These are phyloP conservation scores for Pseudogymnoascus sp. DNA, from an alignment of 2,329 filamentous ascomycete species.

Conservation along the genomic window DNA sequence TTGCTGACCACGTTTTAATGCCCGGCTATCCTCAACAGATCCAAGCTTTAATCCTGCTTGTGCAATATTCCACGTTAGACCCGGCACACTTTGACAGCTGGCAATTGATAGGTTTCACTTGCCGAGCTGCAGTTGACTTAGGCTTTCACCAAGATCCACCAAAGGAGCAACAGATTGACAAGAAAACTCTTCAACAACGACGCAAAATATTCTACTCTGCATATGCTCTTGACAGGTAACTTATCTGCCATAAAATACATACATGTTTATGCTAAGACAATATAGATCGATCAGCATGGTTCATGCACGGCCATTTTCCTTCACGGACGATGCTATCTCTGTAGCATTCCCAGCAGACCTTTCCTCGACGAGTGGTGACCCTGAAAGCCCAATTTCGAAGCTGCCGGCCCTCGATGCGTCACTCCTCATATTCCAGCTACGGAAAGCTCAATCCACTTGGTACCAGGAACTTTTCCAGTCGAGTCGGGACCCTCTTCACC, in stretches of 20 bases:
- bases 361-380: conserved; percentile 15
- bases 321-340: conserved; percentile 79
- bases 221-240: conserved; percentile 78
- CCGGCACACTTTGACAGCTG: conserved; percentile 88
- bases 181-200: conserved; percentile 64
- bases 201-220: conserved; percentile 84
- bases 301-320: conserved; percentile 80
- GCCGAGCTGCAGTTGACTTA: conserved; percentile 77
- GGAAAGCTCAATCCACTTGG: conserved; percentile 79
- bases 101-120: conserved; percentile 87
- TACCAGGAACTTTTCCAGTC: conserved; percentile 85
- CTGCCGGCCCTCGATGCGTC: conserved; percentile 55
- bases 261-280: conserved; percentile 14
- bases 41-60: conserved; percentile 77
- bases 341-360: conserved; percentile 64
- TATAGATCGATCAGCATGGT: conserved; percentile 77
- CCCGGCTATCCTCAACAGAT: conserved; percentile 81
- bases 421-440: conserved; percentile 70
- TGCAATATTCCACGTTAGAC: conserved; percentile 83
- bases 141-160: conserved; percentile 90
- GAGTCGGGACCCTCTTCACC: conserved; percentile 58
- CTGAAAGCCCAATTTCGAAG: conserved; percentile 23
- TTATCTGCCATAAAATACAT: background rate
- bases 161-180: conserved; percentile 58
- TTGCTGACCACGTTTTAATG: conserved; percentile 74